Percentiles rank a stretch among this genome's conserved stretches.
Evolutionary conservation across 768 basidiomycete genomes (phyloP).

Genomic region (Lyophyllum shimeji): DNA sequence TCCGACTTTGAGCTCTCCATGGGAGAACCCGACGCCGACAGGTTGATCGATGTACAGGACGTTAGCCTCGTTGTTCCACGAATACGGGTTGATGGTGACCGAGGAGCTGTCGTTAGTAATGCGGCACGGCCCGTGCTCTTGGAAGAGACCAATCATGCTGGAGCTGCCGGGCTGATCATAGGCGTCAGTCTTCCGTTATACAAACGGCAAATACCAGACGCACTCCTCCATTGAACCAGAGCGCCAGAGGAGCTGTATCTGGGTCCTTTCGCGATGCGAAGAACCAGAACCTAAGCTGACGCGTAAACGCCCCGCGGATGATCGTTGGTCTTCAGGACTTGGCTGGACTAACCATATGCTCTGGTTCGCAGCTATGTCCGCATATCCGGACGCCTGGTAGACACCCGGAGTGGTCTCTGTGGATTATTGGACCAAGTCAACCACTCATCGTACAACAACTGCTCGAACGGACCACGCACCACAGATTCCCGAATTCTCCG

Average conservation of each 20-base stretch:
- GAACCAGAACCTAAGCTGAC: slow-evolving; percentile 60
- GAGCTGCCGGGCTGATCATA: slow-evolving; percentile 50
- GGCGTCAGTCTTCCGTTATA: not conserved
- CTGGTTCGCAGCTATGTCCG: slow-evolving; percentile 50
- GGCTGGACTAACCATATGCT: slow-evolving; percentile 50
- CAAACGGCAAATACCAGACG: slow-evolving; percentile 8
- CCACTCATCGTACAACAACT: not conserved
- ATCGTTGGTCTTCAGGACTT: not conserved
- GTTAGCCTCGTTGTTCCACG: slow-evolving; percentile 60
- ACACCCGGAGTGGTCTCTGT: slow-evolving; percentile 60
- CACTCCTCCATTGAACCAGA: slow-evolving; percentile 70
- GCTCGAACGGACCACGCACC: slow-evolving; percentile 30
- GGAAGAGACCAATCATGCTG: slow-evolving; percentile 64
- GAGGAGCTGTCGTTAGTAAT: slow-evolving; percentile 52
- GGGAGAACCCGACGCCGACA: slow-evolving; percentile 61
- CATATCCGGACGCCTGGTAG: slow-evolving; percentile 64
- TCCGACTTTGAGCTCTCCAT: slow-evolving; percentile 47
- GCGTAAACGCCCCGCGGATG: not conserved
- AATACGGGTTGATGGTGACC: slow-evolving; percentile 50
- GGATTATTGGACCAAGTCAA: not conserved
- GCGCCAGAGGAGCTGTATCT: slow-evolving; percentile 58
- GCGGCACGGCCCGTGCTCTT: slow-evolving; percentile 76
- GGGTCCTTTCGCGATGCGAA: slow-evolving; percentile 62
- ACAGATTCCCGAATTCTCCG: slow-evolving; percentile 63
- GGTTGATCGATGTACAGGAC: slow-evolving; percentile 65